phyloP scores from a whole-genome alignment of 306 rosid genomes.

The Rubus idaeus region DNA sequence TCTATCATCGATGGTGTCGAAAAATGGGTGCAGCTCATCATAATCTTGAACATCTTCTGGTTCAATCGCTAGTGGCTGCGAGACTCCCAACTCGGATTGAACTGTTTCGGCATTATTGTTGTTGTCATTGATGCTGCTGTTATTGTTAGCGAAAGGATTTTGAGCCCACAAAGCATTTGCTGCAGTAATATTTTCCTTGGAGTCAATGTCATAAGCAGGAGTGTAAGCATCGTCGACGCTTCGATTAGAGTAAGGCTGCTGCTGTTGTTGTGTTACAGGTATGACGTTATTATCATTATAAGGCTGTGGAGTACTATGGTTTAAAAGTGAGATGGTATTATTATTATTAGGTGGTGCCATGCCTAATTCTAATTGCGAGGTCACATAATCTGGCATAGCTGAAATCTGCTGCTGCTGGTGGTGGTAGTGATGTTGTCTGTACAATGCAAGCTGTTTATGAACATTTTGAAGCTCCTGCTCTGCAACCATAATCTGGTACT shows the following conservation, averaged over 20 bases:
- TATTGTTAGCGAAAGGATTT: constrained; percentile 20
- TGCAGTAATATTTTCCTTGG: constrained; percentile 27
- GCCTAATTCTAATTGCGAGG: constrained; percentile 60
- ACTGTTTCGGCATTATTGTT: constrained; percentile 28
- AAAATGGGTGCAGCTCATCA: constrained; percentile 65
- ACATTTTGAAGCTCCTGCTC: constrained; percentile 65
- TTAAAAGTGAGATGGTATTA: constrained; percentile 37
- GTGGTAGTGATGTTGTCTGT: constrained; percentile 45
- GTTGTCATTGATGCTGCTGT: constrained; percentile 25
- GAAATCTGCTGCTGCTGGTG: constrained; percentile 26
- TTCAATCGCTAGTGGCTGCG: constrained; percentile 44
- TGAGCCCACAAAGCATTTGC: constrained; percentile 50
- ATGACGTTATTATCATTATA: constrained; percentile 6
- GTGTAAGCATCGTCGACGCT: constrained; percentile 33
- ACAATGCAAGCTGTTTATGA: constrained; percentile 52
- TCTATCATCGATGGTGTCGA: constrained; percentile 63
- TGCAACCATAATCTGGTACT: constrained; percentile 37
- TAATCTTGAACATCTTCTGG: constrained; percentile 50
- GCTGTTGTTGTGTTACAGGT: constrained; percentile 35
- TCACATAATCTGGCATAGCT: constrained; percentile 30
- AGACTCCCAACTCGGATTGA: constrained; percentile 35
- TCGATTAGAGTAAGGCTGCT: constrained; percentile 49
- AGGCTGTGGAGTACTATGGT: constrained; percentile 33
- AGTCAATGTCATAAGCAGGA: constrained; percentile 38
- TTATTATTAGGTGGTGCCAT: constrained; percentile 43